phyloP scores from a whole-genome alignment of 1,284 basidiomycete species.

The Boletus semigastroideus region DNA sequence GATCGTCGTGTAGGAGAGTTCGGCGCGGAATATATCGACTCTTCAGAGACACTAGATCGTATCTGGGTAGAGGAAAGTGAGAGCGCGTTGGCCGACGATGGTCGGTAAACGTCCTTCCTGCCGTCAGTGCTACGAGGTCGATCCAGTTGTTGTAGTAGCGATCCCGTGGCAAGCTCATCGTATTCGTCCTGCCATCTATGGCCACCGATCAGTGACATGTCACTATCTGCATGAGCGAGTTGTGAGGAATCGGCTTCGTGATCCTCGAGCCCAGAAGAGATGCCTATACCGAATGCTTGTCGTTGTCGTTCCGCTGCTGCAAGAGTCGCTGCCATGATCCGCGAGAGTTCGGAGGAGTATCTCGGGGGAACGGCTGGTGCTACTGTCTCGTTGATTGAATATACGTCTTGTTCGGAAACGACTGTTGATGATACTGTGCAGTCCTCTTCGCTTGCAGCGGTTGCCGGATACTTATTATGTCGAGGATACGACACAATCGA shows the following conservation, averaged over 20 bases:
- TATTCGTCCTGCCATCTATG: constrained; percentile 40
- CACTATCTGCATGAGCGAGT: constrained; percentile 47
- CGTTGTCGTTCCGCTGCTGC: constrained; percentile 45
- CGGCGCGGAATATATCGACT: constrained; percentile 23
- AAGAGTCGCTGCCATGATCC: constrained; percentile 39
- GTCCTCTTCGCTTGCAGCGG: constrained; percentile 1
- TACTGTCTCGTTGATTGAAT: neutral
- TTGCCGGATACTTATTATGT: constrained; percentile 3
- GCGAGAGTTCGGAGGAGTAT: constrained; percentile 35
- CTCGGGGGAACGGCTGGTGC: constrained; percentile 7
- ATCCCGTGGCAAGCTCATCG: constrained; percentile 49
- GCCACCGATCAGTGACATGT: constrained; percentile 47
- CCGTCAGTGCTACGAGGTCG: constrained; percentile 12
- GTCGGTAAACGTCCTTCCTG: constrained; percentile 5
- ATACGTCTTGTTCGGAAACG: constrained; percentile 17
- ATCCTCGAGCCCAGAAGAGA: constrained; percentile 35
- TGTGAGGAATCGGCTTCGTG: constrained; percentile 20
- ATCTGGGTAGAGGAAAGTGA: constrained; percentile 15
- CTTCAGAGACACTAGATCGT: constrained; percentile 21
- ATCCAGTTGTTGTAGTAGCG: constrained; percentile 47
- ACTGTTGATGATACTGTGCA: constrained; percentile 11
- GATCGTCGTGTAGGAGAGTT: constrained; percentile 16
- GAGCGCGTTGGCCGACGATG: constrained; percentile 4
- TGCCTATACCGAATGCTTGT: constrained; percentile 46
- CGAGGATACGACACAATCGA: constrained; percentile 7